phyloP scores from a whole-genome alignment of 2,329 filamentous ascomycete genomes.

The Fusarium piperis region DNA sequence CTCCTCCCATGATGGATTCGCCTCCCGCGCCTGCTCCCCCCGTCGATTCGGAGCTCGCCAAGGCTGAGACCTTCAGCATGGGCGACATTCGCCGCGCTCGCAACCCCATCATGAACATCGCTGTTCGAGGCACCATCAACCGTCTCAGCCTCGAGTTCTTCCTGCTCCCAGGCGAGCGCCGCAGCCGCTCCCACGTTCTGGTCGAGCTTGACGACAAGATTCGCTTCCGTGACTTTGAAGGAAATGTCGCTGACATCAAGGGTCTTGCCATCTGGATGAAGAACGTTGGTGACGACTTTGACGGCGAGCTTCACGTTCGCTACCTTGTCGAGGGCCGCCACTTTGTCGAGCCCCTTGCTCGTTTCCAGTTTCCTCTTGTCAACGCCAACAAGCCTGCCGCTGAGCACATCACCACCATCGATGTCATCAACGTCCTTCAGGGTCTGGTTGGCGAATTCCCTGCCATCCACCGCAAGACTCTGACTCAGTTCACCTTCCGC shows the following conservation, averaged over 20 bases:
- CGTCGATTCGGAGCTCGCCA: not conserved
- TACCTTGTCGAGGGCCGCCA: not conserved
- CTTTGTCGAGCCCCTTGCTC: not conserved
- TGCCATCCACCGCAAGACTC: not conserved
- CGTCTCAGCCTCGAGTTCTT: not conserved
- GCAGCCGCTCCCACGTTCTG: not conserved
- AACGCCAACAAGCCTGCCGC: not conserved
- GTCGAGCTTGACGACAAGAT: not conserved
- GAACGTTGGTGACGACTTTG: not conserved
- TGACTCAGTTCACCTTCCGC: conserved; percentile 12
- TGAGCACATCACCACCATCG: not conserved
- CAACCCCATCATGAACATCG: not conserved
- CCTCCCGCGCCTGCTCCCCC: not conserved
- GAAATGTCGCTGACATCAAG: not conserved
- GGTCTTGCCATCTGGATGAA: conserved; percentile 22
- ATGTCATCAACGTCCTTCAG: not conserved
- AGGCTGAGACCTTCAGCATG: not conserved
- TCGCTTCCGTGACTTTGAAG: not conserved
- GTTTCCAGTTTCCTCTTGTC: conserved; percentile 5
- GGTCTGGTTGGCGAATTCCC: not conserved
- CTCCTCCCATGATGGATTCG: not conserved
- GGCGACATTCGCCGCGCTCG: not conserved
- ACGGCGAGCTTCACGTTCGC: conserved; percentile 3
- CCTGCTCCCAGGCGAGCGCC: not conserved
- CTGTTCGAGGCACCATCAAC: not conserved